Conservation (phyloP, 768 basidiomycete genomes). For the Grammothele lineata region DNA sequence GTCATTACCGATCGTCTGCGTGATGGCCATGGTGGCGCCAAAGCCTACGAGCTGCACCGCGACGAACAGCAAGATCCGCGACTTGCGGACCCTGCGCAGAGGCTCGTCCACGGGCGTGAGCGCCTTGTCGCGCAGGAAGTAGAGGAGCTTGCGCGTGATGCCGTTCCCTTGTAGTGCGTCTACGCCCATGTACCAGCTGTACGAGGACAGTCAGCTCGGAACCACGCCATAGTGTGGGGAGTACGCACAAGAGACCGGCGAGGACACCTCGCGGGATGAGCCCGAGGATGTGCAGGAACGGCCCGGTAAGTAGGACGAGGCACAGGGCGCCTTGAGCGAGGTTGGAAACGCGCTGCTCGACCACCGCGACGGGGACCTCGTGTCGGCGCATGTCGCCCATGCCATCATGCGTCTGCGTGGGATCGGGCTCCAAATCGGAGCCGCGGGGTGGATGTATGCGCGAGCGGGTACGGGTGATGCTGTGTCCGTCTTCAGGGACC, state of each 20-base stretch:
- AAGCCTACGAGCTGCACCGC: slow-evolving; percentile 77
- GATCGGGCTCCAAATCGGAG: slow-evolving; percentile 24
- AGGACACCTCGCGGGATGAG: slow-evolving; percentile 81
- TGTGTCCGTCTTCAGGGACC: neutral
- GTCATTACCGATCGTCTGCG: slow-evolving; percentile 75
- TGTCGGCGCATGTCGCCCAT: slow-evolving; percentile 22
- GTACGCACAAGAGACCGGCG: slow-evolving; percentile 76
- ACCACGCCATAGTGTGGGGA: neutral
- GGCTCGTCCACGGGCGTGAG: slow-evolving; percentile 67
- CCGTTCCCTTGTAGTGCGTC: slow-evolving; percentile 79
- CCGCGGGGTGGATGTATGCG: slow-evolving; percentile 9
- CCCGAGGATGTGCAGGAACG: slow-evolving; percentile 74
- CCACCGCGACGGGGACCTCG: slow-evolving; percentile 67
- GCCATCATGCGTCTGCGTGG: slow-evolving; percentile 19
- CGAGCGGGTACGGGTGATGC: slow-evolving; percentile 9
- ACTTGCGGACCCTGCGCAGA: slow-evolving; percentile 67
- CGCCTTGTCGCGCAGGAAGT: slow-evolving; percentile 67
- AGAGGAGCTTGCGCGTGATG: slow-evolving; percentile 77
- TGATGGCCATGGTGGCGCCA: slow-evolving; percentile 84
- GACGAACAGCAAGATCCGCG: slow-evolving; percentile 68
- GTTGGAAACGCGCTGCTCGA: slow-evolving; percentile 93
- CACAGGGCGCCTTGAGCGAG: slow-evolving; percentile 78
- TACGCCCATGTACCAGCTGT: slow-evolving; percentile 88
- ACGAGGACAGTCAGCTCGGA: neutral
- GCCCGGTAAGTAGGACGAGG: slow-evolving; percentile 75